Conservation (phyloP, 176 grass and related monocot genomes). For the Musa acuminata region DNA sequence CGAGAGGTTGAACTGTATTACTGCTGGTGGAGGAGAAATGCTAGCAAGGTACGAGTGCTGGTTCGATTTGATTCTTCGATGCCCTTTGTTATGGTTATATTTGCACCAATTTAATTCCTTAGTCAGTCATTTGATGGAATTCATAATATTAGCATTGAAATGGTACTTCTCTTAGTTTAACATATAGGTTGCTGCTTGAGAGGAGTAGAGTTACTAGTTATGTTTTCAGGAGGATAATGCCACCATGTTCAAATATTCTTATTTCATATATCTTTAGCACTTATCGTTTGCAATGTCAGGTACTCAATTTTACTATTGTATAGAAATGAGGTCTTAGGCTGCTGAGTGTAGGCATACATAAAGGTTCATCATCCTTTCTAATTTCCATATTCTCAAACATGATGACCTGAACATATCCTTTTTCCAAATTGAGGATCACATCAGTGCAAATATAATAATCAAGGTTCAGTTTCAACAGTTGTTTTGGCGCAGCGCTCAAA, state of each 20-base stretch:
- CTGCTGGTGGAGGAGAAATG: neutral
- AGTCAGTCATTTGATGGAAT: neutral
- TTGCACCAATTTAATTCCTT: neutral
- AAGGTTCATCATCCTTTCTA: neutral
- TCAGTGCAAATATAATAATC: neutral
- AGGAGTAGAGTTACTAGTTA: neutral
- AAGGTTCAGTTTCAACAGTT: neutral
- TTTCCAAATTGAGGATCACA: too few species aligned
- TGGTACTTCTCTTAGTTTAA: neutral
- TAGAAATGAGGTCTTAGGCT: neutral
- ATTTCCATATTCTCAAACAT: too few species aligned
- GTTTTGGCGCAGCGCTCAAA: neutral
- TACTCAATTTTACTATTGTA: neutral
- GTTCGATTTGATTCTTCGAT: conserved; percentile 4
- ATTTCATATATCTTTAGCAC: too few species aligned
- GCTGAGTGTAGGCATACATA: neutral
- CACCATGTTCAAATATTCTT: neutral
- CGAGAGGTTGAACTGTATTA: conserved; percentile 24
- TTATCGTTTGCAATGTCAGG: too few species aligned
- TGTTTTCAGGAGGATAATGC: neutral
- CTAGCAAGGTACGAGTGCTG: neutral
- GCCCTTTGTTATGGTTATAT: neutral
- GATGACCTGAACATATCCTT: too few species aligned
- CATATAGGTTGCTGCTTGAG: neutral
- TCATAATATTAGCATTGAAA: neutral